Conservation (phyloP, 1,139 yeast species). For the Yamadazyma atmosphaerica region DNA sequence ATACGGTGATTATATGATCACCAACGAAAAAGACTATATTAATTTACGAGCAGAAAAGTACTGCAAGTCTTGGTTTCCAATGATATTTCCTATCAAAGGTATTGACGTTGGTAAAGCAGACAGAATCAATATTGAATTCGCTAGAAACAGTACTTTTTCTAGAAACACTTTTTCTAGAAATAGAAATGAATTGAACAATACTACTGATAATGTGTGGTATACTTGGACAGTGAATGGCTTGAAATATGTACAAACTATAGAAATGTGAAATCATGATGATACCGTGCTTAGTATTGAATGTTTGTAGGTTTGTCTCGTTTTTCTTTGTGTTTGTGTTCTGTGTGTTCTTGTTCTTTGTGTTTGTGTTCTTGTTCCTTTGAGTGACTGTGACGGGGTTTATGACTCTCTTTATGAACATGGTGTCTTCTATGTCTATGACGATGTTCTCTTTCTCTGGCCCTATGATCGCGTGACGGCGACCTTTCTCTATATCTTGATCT, state of each 20-base stretch:
- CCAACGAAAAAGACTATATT: constrained; percentile 8
- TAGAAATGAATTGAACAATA: not conserved
- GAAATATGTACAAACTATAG: too few relatives aligned
- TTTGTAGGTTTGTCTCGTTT: too few relatives aligned
- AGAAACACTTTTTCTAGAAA: too few relatives aligned
- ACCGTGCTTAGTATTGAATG: too few relatives aligned
- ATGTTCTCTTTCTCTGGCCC: constrained; percentile 14
- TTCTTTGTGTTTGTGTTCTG: too few relatives aligned
- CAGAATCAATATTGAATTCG: constrained; percentile 8
- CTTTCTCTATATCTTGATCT: constrained; percentile 10
- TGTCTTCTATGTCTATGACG: constrained; percentile 26
- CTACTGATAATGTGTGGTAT: too few relatives aligned
- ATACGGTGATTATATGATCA: constrained; percentile 46
- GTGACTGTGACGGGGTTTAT: constrained; percentile 45
- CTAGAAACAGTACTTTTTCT: constrained; percentile 23
- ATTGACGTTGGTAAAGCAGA: constrained; percentile 39
- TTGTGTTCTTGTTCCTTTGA: constrained; percentile 21
- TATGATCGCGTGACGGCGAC: too few relatives aligned
- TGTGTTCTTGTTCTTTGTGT: not conserved
- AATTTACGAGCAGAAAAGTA: constrained; percentile 16
- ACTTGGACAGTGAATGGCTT: too few relatives aligned
- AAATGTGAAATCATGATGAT: too few relatives aligned
- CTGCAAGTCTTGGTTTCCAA: constrained; percentile 62
- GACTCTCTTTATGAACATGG: constrained; percentile 37
- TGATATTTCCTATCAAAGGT: constrained; percentile 67